Conservation (phyloP, 495 filamentous ascomycete species). For the Jackrogersella multiformis region DNA sequence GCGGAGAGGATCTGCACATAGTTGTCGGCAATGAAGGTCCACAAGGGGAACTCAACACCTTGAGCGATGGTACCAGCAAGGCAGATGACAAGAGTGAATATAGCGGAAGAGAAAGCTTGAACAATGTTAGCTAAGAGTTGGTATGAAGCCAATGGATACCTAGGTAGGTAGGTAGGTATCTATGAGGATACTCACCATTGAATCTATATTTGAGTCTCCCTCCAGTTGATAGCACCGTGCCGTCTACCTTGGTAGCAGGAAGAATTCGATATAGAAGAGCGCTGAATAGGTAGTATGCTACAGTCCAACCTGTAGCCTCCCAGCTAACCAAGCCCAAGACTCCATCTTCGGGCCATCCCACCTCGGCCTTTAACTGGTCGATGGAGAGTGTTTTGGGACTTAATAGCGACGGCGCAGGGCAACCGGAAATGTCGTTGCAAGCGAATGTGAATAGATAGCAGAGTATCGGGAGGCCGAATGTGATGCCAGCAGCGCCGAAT, state of each 20-base stretch:
- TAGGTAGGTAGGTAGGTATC: too few species aligned
- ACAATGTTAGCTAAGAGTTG: constrained; percentile 1
- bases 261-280: constrained; percentile 78
- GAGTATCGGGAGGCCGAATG: constrained; percentile 77
- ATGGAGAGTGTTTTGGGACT: constrained; percentile 75
- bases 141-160: too few species aligned
- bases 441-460: constrained; percentile 80
- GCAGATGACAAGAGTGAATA: constrained; percentile 72
- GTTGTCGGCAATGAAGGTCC: constrained; percentile 94
- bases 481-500: constrained; percentile 75
- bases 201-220: constrained; percentile 86
- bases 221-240: constrained; percentile 73
- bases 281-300: constrained; percentile 83
- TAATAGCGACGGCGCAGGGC: constrained; percentile 86
- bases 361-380: constrained; percentile 75
- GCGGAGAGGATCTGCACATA: constrained; percentile 84
- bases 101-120: constrained; percentile 79
- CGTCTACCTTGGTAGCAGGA: constrained; percentile 76
- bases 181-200: constrained; percentile 68
- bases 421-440: constrained; percentile 93
- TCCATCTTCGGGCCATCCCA: constrained; percentile 79
- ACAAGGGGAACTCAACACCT: constrained; percentile 84
- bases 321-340: constrained; percentile 67
- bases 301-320: constrained; percentile 69
- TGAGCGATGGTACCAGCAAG: constrained; percentile 77